Conservation (phyloP, 192 early-diverging fungal genomes). For the Neocallimastix lanati region DNA sequence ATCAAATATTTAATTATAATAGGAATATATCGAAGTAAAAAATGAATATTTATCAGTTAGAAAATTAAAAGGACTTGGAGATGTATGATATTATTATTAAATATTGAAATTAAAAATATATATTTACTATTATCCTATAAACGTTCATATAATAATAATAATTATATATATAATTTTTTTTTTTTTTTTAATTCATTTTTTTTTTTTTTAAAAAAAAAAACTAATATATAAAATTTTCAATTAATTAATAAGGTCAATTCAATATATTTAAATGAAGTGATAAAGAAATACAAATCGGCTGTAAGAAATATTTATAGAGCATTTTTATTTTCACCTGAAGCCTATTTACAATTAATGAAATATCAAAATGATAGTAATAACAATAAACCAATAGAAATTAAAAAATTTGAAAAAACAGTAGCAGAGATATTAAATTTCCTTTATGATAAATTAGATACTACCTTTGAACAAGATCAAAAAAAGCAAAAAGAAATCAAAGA, state of each 20-base stretch:
- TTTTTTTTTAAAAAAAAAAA: too few relatives aligned
- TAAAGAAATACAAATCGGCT: neutral
- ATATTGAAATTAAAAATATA: too few relatives aligned
- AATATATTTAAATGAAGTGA: neutral
- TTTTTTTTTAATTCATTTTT: too few relatives aligned
- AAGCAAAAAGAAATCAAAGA: neutral
- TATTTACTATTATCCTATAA: too few relatives aligned
- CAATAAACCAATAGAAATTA: neutral
- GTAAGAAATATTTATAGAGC: neutral
- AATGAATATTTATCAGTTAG: neutral
- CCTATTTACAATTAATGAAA: neutral
- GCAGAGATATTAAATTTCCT: neutral
- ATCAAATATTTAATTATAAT: neutral
- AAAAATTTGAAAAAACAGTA: neutral
- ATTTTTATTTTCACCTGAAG: neutral
- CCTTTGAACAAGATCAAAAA: neutral
- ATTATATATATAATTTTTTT: too few relatives aligned
- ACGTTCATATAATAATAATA: too few relatives aligned
- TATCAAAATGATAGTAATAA: neutral
- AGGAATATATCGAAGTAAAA: neutral
- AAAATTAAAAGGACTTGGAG: neutral
- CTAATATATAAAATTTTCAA: too few relatives aligned
- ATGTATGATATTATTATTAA: too few relatives aligned
- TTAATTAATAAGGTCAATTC: neutral
- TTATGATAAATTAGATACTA: neutral